Percentiles rank a stretch among this genome's conserved stretches.
Evolutionary conservation across 2,329 filamentous ascomycete genomes (phyloP).

Genomic region (Cryoendolithus antarcticus): DNA sequence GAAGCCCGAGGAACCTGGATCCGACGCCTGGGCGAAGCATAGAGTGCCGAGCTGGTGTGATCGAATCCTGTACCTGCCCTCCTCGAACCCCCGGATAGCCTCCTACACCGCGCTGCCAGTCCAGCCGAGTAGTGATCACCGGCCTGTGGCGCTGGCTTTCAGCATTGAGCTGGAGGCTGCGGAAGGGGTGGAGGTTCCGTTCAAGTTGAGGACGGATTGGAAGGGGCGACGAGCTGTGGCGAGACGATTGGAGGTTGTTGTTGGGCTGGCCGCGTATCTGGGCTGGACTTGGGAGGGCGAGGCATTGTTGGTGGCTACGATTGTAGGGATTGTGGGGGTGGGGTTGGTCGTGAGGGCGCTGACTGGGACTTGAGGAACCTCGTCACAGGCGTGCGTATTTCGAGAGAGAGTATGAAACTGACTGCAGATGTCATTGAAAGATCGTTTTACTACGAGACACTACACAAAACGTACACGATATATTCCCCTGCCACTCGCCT

Average conservation of each 20-base stretch:
- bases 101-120: conserved; percentile 66
- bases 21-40: conserved; percentile 55
- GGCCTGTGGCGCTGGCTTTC: conserved; percentile 63
- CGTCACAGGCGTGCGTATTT: too few species aligned
- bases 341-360: conserved; percentile 15
- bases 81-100: conserved; percentile 38
- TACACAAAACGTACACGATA: too few species aligned
- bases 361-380: too few species aligned
- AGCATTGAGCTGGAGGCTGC: conserved; percentile 37
- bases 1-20: background rate
- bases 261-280: conserved; percentile 47
- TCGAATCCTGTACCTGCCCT: conserved; percentile 60
- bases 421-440: too few species aligned
- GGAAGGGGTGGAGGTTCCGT: conserved; percentile 38
- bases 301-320: conserved; percentile 21
- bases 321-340: conserved; percentile 20
- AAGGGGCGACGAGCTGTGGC: conserved; percentile 40
- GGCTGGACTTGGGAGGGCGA: conserved; percentile 35
- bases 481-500: too few species aligned
- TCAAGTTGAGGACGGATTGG: conserved; percentile 46
- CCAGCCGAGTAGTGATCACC: conserved; percentile 75
- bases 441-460: too few species aligned
- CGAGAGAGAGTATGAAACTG: too few species aligned
- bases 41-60: conserved; percentile 93
- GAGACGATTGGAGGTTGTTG: conserved; percentile 45